Evolutionary conservation across 148 eudicot species (phyloP).

Genomic region (Polygonum aviculare): DNA sequence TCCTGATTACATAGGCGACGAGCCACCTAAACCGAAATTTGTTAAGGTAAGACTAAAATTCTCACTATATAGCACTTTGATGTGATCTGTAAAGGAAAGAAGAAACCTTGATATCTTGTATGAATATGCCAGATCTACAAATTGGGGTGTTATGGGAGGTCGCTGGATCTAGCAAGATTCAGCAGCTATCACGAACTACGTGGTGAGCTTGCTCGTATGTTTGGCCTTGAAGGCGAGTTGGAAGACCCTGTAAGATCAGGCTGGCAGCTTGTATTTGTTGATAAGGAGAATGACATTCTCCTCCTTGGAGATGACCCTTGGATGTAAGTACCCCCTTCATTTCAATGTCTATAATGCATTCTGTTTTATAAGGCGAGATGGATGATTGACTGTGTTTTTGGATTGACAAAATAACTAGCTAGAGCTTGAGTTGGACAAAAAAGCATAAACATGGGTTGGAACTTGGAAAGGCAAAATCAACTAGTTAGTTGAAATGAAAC

Average conservation of each 20-base stretch:
- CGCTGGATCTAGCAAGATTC: conserved; percentile 65
- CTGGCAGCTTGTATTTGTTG: conserved; percentile 98
- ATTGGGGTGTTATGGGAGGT: conserved; percentile 71
- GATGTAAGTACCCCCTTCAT: conserved; percentile 42
- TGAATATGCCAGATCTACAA: conserved; percentile 48
- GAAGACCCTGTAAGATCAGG: conserved; percentile 90
- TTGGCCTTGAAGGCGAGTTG: conserved; percentile 72
- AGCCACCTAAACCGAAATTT: conserved; percentile 47
- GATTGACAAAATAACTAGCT: no score
- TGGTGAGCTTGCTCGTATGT: conserved; percentile 66
- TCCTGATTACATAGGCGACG: conserved; percentile 62
- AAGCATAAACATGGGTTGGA: no score
- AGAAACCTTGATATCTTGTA: neutral
- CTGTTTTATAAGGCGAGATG: no score
- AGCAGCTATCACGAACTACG: conserved; percentile 80
- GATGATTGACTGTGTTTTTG: no score
- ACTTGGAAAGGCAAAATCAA: no score
- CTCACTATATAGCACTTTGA: neutral
- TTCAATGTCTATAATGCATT: neutral
- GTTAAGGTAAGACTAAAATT: conserved; percentile 42
- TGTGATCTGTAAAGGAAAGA: neutral
- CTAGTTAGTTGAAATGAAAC: no score
- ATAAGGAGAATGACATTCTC: conserved; percentile 77
- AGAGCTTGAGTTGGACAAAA: no score
- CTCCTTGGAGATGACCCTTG: conserved; percentile 89